These are phyloP conservation scores for Amauroascus niger DNA, from an alignment of 2,329 filamentous ascomycete genomes.

Conservation along the genomic window DNA sequence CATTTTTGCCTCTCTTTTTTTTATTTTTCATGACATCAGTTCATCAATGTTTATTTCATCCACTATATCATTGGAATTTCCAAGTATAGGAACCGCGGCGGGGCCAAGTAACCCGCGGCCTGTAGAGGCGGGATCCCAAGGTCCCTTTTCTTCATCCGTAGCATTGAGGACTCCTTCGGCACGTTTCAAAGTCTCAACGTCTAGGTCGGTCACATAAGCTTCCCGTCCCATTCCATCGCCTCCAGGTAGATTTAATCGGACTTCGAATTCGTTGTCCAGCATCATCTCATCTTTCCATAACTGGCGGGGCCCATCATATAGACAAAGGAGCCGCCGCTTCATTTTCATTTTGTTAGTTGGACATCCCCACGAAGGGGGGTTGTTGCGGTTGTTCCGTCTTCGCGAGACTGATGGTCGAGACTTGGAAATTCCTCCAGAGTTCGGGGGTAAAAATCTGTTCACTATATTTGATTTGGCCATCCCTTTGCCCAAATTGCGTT, in stretches of 20 bases:
- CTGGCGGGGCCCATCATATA: constrained; percentile 78
- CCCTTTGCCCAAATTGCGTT: constrained; percentile 28
- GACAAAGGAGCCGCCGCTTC: constrained; percentile 91
- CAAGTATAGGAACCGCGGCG: constrained; percentile 15
- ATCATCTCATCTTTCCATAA: constrained; percentile 99
- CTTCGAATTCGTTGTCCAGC: constrained; percentile 89
- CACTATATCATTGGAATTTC: constrained; percentile 16
- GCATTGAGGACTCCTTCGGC: constrained; percentile 75
- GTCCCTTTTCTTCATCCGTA: constrained; percentile 76
- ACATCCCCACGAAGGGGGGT: constrained; percentile 88
- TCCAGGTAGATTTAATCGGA: constrained; percentile 70
- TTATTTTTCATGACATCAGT: constrained; percentile 20
- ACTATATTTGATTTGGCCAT: constrained; percentile 25
- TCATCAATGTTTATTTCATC: constrained; percentile 22
- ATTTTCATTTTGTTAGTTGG: constrained; percentile 90
- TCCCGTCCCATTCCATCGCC: constrained; percentile 75
- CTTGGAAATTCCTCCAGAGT: constrained; percentile 69
- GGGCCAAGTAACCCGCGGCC: constrained; percentile 15
- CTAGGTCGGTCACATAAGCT: constrained; percentile 82
- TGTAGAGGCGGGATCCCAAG: constrained; percentile 44
- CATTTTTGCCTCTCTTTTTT: neutral
- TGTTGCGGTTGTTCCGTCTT: constrained; percentile 80
- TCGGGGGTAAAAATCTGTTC: constrained; percentile 40
- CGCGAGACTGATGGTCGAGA: constrained; percentile 51
- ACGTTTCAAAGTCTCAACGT: constrained; percentile 78